phyloP scores from a whole-genome alignment of 805 yeast genomes.

The Yamadazyma philogaea region DNA sequence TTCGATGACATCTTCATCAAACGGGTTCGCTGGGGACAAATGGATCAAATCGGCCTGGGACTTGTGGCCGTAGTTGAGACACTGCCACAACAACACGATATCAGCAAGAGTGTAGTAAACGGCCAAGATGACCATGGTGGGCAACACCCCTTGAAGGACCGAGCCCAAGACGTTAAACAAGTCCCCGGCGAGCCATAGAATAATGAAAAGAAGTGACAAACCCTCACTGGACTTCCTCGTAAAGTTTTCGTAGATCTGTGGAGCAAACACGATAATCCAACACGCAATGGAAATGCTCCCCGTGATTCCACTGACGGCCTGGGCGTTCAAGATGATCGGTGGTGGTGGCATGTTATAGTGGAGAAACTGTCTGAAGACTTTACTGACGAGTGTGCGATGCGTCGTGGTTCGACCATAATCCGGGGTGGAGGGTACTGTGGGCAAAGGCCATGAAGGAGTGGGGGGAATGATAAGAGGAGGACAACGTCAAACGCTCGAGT shows the following conservation, averaged over 20 bases:
- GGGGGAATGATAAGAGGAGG: no score
- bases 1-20: conserved; percentile 65
- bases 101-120: conserved; percentile 92
- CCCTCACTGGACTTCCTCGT: conserved; percentile 86
- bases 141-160: conserved; percentile 80
- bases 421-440: background rate
- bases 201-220: conserved; percentile 77
- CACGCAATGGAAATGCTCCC: conserved; percentile 92
- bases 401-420: background rate
- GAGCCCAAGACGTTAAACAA: conserved; percentile 92
- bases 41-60: conserved; percentile 66
- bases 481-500: no score
- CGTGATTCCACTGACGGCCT: conserved; percentile 73
- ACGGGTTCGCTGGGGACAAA: conserved; percentile 84
- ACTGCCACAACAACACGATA: conserved; percentile 76
- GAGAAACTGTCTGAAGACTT: background rate
- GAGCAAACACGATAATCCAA: conserved; percentile 97
- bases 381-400: conserved; percentile 1
- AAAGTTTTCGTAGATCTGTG: conserved; percentile 92
- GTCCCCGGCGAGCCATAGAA: conserved; percentile 92
- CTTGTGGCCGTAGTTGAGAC: conserved; percentile 72
- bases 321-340: conserved; percentile 62
- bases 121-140: conserved; percentile 92
- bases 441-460: background rate
- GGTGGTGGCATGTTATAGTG: conserved; percentile 48